These are phyloP conservation scores for Citrus hindsii DNA, from an alignment of 345 rosid genomes.

Conservation along the genomic window DNA sequence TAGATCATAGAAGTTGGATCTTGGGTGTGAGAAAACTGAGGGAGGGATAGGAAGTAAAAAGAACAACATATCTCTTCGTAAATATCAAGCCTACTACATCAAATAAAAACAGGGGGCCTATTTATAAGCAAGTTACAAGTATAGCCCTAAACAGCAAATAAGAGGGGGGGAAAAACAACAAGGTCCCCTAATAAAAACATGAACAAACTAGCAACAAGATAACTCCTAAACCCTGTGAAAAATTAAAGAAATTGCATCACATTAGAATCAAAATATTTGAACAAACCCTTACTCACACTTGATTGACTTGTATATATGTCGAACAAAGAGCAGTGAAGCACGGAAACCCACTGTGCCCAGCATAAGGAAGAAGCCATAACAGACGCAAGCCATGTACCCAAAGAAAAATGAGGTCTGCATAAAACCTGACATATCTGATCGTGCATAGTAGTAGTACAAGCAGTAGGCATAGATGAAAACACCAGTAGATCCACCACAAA, in stretches of 20 bases:
- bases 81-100: neutral
- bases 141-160: neutral
- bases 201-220: neutral
- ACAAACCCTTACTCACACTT: slow-evolving; percentile 59
- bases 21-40: neutral
- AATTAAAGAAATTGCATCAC: too few relatives aligned
- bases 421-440: slow-evolving; percentile 84
- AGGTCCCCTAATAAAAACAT: neutral
- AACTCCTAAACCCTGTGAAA: neutral
- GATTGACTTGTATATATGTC: slow-evolving; percentile 75
- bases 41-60: neutral
- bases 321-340: slow-evolving; percentile 64
- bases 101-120: neutral
- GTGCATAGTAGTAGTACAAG: slow-evolving; percentile 68
- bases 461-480: slow-evolving; percentile 71
- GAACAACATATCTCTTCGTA: neutral
- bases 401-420: slow-evolving; percentile 90
- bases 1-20: too few relatives aligned
- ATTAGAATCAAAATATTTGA: neutral
- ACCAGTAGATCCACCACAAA: slow-evolving; percentile 86
- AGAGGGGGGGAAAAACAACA: too few relatives aligned
- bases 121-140: neutral
- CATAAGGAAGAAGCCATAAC: slow-evolving; percentile 86
- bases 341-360: slow-evolving; percentile 78
- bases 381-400: slow-evolving; percentile 87